phyloP scores from a whole-genome alignment of 495 filamentous ascomycete species.

The Tuber aestivum region DNA sequence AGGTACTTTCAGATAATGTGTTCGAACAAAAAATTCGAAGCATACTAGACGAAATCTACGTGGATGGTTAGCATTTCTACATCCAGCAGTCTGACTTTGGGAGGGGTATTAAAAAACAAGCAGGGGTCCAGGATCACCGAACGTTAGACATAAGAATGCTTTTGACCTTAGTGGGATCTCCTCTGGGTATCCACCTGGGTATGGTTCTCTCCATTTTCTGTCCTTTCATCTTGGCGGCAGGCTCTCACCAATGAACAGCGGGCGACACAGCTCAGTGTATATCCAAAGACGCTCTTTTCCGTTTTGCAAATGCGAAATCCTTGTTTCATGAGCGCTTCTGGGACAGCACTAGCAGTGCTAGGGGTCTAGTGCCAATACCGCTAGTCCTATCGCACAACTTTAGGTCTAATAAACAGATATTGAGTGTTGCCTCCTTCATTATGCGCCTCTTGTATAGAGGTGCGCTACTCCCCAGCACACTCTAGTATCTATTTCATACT shows the following conservation, averaged over 20 bases:
- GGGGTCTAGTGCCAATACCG: conserved; percentile 29
- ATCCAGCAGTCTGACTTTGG: background rate
- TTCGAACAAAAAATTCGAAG: conserved; percentile 30
- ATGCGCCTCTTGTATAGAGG: conserved; percentile 4
- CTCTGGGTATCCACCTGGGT: conserved; percentile 47
- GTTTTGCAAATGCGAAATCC: conserved; percentile 46
- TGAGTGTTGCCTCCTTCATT: background rate
- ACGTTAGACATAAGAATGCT: conserved; percentile 45
- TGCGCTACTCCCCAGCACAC: background rate
- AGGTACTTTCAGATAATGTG: conserved; percentile 11
- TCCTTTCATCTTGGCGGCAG: too few species aligned
- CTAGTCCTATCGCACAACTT: background rate
- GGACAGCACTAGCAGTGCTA: conserved; percentile 18
- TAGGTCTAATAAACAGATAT: background rate
- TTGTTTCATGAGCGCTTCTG: conserved; percentile 45
- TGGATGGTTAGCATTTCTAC: conserved; percentile 42
- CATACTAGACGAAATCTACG: conserved; percentile 47
- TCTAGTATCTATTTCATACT: background rate
- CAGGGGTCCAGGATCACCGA: conserved; percentile 48
- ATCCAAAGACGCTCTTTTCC: conserved; percentile 39
- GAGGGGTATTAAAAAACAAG: background rate
- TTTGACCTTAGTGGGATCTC: conserved; percentile 43
- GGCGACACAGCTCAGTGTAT: too few species aligned
- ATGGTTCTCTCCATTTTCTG: conserved; percentile 28
- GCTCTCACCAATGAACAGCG: conserved; percentile 26